Conservation (phyloP, 768 basidiomycete species). For the Thelephora ganbajun region DNA sequence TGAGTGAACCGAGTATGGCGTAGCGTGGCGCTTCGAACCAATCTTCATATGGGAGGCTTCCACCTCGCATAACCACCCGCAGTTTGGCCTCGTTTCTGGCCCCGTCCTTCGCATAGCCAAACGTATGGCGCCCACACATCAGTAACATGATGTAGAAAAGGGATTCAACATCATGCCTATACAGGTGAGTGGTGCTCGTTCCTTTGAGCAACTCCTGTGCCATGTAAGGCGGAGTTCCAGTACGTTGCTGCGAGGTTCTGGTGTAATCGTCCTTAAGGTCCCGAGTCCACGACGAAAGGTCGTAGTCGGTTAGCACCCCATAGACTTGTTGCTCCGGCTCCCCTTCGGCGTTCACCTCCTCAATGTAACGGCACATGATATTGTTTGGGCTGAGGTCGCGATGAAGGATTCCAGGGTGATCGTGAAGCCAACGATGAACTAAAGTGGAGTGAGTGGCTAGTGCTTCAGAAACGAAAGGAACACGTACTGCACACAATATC, state of each 20-base stretch:
- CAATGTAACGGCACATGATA: constrained; percentile 13
- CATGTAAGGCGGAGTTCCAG: constrained; percentile 19
- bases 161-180: constrained; percentile 5
- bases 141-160: constrained; percentile 3
- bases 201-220: constrained; percentile 13
- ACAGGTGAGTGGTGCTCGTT: not conserved
- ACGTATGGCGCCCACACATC: not conserved
- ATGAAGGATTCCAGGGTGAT: constrained; percentile 14
- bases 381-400: constrained; percentile 19
- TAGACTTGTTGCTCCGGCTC: constrained; percentile 19
- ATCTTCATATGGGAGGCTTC: no score
- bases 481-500: constrained; percentile 20
- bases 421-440: constrained; percentile 16
- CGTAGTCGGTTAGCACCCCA: constrained; percentile 7
- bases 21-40: no score
- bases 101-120: no score
- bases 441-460: not conserved
- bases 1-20: no score
- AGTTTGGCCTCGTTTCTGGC: no score
- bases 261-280: not conserved
- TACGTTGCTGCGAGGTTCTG: constrained; percentile 5
- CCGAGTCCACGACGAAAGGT: not conserved
- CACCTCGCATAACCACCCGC: no score
- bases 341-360: constrained; percentile 9
- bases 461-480: not conserved